These are phyloP conservation scores for Dentipellis sp. DNA, from an alignment of 768 basidiomycete species.

Conservation along the genomic window DNA sequence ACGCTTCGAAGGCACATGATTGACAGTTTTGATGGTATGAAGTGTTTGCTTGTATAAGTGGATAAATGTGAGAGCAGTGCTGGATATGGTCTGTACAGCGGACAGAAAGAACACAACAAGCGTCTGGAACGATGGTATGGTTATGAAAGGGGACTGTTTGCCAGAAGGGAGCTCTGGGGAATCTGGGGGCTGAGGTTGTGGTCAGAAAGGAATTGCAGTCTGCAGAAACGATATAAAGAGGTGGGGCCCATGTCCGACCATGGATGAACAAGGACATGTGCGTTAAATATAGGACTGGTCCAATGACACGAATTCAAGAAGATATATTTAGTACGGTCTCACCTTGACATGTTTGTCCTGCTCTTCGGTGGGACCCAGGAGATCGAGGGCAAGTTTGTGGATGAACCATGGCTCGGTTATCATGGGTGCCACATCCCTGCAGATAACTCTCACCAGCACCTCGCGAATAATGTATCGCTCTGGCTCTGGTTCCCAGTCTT, in stretches of 20 bases:
- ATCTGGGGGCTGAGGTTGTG: constrained; percentile 15
- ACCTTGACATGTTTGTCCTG: background rate
- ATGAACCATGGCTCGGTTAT: constrained; percentile 90
- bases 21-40: constrained; percentile 57
- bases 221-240: background rate
- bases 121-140: constrained; percentile 31
- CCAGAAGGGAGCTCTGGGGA: constrained; percentile 16
- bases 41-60: constrained; percentile 59
- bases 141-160: constrained; percentile 14
- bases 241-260: background rate
- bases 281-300: background rate
- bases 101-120: constrained; percentile 67
- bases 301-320: background rate
- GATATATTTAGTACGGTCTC: background rate
- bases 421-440: constrained; percentile 43
- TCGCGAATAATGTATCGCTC: constrained; percentile 84
- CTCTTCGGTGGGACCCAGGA: constrained; percentile 37
- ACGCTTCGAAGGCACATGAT: constrained; percentile 19
- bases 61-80: constrained; percentile 57
- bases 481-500: constrained; percentile 69
- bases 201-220: background rate
- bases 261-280: background rate
- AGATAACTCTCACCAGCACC: constrained; percentile 67
- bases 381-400: constrained; percentile 55
- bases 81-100: constrained; percentile 62